Evolutionary conservation across 495 filamentous ascomycete species (phyloP), one percentile per base, ranked within the genome.

Genomic region (Aspergillus coremiiformis): DNA sequence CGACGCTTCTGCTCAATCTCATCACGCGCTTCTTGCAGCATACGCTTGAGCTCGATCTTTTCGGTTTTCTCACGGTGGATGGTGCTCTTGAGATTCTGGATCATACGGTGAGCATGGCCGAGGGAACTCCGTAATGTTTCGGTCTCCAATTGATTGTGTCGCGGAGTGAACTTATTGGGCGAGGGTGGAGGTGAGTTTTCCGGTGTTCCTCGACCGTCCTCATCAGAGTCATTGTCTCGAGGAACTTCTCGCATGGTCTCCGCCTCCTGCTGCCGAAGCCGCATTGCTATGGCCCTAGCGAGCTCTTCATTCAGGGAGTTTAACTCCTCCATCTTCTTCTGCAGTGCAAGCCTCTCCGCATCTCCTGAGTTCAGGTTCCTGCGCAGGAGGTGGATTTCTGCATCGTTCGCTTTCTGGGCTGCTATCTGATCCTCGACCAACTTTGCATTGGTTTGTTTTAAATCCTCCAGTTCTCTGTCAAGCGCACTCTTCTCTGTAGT

Each of bases 51-150:
- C 65, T 98, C 93, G 20, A 95, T 79, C 74, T 96, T 98, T 66
- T 98, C 93, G 0, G 92, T 94, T 78, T 95, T 98, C 69, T 98
- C 93, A 22, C 93, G 85, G 65, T 96, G 90, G 46, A 97, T 87
- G 57, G 90, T 95, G 66, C 83, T 87, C 71, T 95, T 90, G 29
- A 97, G 77, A 52, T 89, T 92, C 63, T 96, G 89, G 47, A 98
- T 96, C 79, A 95, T 94, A 42, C 90, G 81, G 61, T 97, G 92
- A 30, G 93, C 93, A 69, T 97, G 93, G 51, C 91, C 85, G 26
- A 96, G 75, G 17, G 90, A 95, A 44, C 89, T 95, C 71, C 90
- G 92, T 47, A 97, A 68, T 2, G 93, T 98, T 69, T 98, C 93
- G 0, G 90, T 86, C 66, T 98, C 94, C 2, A 98, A 76, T 60